Evolutionary conservation across 2,329 filamentous ascomycete genomes (phyloP).

Genomic region (Fusarium oxysporum): DNA sequence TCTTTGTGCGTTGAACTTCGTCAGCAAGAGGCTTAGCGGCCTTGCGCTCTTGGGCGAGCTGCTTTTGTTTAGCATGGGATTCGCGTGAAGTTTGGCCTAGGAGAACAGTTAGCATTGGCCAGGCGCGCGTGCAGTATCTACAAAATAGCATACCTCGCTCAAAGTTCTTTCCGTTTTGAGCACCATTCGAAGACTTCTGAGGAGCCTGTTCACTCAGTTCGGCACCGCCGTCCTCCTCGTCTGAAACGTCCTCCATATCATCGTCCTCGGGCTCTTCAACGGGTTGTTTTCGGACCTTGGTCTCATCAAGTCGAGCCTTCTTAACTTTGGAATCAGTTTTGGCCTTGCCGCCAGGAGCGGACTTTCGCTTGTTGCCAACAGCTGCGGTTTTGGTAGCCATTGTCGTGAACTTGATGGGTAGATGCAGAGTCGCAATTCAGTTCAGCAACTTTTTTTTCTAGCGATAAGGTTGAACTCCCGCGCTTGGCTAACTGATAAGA

Average conservation of each 20-base stretch:
- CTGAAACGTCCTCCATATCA: slow-evolving; percentile 59
- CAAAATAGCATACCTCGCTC: slow-evolving; percentile 55
- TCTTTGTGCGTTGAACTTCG: slow-evolving; percentile 88
- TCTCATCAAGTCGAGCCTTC: slow-evolving; percentile 61
- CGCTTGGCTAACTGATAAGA: slow-evolving; percentile 35
- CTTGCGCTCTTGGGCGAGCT: slow-evolving; percentile 87
- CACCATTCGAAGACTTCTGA: slow-evolving; percentile 52
- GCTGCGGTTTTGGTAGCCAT: slow-evolving; percentile 64
- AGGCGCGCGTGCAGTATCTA: background rate
- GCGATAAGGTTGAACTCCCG: slow-evolving; percentile 33
- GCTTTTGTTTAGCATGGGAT: slow-evolving; percentile 93
- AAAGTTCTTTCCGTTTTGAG: slow-evolving; percentile 53
- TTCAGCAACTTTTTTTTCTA: slow-evolving; percentile 44
- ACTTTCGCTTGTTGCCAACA: slow-evolving; percentile 69
- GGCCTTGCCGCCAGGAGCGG: slow-evolving; percentile 57
- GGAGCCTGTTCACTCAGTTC: slow-evolving; percentile 55
- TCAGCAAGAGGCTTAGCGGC: slow-evolving; percentile 93
- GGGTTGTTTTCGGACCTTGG: slow-evolving; percentile 50
- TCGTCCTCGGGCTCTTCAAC: slow-evolving; percentile 57
- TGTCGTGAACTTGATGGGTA: slow-evolving; percentile 27
- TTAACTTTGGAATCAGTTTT: slow-evolving; percentile 58
- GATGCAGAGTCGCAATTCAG: slow-evolving; percentile 38
- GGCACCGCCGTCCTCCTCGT: slow-evolving; percentile 67
- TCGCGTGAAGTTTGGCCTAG: slow-evolving; percentile 79
- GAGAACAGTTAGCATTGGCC: slow-evolving; percentile 11